These are phyloP conservation scores for Cladosporium cucumerinum DNA, from an alignment of 2,329 filamentous ascomycete genomes.

Conservation along the genomic window DNA sequence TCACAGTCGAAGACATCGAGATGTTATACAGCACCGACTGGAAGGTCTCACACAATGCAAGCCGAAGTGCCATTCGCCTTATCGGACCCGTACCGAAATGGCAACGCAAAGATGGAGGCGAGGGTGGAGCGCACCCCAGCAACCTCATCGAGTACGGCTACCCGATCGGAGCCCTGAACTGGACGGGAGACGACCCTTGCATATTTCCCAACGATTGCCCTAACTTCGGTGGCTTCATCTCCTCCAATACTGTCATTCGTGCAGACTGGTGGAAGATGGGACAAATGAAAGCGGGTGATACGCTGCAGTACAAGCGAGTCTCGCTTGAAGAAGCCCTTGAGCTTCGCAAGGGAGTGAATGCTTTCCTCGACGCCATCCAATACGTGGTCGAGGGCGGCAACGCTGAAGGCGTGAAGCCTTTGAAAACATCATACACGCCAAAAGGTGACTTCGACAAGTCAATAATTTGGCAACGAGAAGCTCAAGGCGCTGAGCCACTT, in stretches of 20 bases:
- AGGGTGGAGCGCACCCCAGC: slow-evolving; percentile 59
- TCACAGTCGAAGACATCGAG: slow-evolving; percentile 51
- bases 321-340: slow-evolving; percentile 52
- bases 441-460: slow-evolving; percentile 29
- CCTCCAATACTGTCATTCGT: slow-evolving; percentile 53
- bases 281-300: slow-evolving; percentile 59
- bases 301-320: slow-evolving; percentile 49
- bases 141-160: slow-evolving; percentile 57
- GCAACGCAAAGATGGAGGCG: slow-evolving; percentile 58
- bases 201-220: slow-evolving; percentile 59
- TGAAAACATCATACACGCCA: slow-evolving; percentile 27
- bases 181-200: slow-evolving; percentile 60
- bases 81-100: slow-evolving; percentile 58
- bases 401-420: slow-evolving; percentile 34
- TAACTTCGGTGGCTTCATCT: slow-evolving; percentile 60
- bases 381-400: slow-evolving; percentile 36
- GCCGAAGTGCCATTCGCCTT: slow-evolving; percentile 58
- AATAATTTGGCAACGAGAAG: slow-evolving; percentile 30
- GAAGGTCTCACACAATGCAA: slow-evolving; percentile 61
- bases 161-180: slow-evolving; percentile 56
- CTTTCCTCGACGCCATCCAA: slow-evolving; percentile 45
- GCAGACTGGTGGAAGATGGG: slow-evolving; percentile 61
- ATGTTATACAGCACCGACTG: slow-evolving; percentile 58
- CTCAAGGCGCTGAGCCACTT: slow-evolving; percentile 29
- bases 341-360: slow-evolving; percentile 42